A percentile compares a stretch with the other conserved stretches of the same genome.
phyloP scores from a whole-genome alignment of 1,139 yeast species.

The Torulaspora globosa region DNA sequence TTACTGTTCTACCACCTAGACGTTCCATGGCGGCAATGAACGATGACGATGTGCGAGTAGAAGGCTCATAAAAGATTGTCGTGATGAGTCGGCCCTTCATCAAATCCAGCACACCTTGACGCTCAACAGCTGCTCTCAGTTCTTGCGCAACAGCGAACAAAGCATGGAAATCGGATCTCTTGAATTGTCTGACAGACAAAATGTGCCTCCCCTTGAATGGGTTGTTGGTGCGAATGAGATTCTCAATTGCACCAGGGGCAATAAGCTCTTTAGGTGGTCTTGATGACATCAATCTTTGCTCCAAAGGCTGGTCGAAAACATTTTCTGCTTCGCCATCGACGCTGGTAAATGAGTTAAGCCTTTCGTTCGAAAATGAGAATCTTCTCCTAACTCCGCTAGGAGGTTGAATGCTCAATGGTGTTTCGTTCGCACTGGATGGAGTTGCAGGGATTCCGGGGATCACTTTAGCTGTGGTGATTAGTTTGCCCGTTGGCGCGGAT shows the following conservation, averaged over 20 bases:
- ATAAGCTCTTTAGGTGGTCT: conserved; percentile 66
- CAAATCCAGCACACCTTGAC: conserved; percentile 89
- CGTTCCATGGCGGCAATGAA: conserved; percentile 99
- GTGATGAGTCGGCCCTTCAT: conserved; percentile 88
- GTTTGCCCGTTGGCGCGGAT: conserved; percentile 52
- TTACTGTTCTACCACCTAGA: conserved; percentile 94
- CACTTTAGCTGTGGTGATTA: conserved; percentile 43
- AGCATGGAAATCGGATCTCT: conserved; percentile 83
- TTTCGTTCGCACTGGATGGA: conserved; percentile 24
- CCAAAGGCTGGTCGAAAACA: conserved; percentile 49
- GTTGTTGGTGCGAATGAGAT: conserved; percentile 73
- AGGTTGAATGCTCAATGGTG: conserved; percentile 26
- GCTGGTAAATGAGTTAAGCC: conserved; percentile 44
- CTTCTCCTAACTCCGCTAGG: conserved; percentile 36
- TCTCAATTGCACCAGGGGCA: conserved; percentile 73
- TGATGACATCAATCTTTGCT: conserved; percentile 57
- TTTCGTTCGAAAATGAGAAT: conserved; percentile 45
- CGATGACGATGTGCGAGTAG: conserved; percentile 93
- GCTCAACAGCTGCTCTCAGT: conserved; percentile 94
- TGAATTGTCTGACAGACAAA: conserved; percentile 80
- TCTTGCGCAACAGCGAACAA: conserved; percentile 97
- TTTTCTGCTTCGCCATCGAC: conserved; percentile 47
- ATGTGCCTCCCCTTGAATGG: conserved; percentile 87
- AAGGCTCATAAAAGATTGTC: conserved; percentile 96
- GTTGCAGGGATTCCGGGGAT: conserved; percentile 33